Evolutionary conservation across 257 asterid genomes (phyloP), one percentile per base, ranked within the genome.

Genomic region (Salvia rosmarinus): DNA sequence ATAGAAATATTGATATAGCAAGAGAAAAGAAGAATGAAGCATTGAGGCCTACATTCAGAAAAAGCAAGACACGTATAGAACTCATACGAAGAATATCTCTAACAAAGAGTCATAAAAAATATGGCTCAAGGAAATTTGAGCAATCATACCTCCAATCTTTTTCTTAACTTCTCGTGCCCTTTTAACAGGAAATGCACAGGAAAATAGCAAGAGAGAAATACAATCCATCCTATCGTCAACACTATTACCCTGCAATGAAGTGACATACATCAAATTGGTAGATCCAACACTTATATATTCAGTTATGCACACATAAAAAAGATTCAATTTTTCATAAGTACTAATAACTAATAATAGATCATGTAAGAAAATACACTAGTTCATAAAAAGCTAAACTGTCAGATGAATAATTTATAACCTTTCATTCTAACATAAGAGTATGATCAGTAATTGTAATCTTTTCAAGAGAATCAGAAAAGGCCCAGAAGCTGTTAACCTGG

Each of bases 181-280:
- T 87, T 95, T 78, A 95, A 82, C 74, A 91, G 79, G 74, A 86
- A 75, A 82, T 95, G 99, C 70, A 95, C 98, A 25, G 99, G 99
- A 78, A 91, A 84, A 81, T 91, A 95, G 90, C 92, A 88, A 28
- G 95, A 87, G 72, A 95, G 96, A 77, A 95, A 95, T 74, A 95
- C 64, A 78, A 91, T 86, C 99, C 98, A 91, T 71, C 99, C 99
- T 73, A 87, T 14, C n/a, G 90, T 82, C 86, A 95, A 80, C 71
- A 91, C 98, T 2, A 90, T 77, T 47, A 86, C 95, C 93, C 99
- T 95, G 95, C 79, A 82, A 60, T 60, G 62, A 72, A 77, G n/a
- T 51, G 65, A 78, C 70, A 69, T 65, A 67, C 72, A 70, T 78
- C 79, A 85, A 52, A 65, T 62, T 8, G 34, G 43, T 19, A 40